Evolutionary conservation across 2,329 filamentous ascomycete genomes (phyloP), one percentile per base, ranked within the genome.

Genomic region (Rhynchosporium agropyri): DNA sequence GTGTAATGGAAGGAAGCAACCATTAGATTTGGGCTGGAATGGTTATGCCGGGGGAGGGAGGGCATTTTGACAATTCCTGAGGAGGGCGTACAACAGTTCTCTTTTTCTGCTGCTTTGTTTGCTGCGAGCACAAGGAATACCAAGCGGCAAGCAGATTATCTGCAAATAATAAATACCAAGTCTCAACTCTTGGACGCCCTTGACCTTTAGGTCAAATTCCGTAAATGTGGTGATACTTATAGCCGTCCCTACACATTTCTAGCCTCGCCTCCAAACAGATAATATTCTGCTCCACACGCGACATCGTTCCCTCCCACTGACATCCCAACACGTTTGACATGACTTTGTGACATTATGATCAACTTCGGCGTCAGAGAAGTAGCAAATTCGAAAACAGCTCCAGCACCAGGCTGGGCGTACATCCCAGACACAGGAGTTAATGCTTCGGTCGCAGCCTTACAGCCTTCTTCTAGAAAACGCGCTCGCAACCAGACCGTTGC

Each of bases 401-500:
- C 84, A 50, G 90, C 91, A 0, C 92, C 94, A 0, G 94, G 94
- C 72, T 98, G 92, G 89, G 92, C 92, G 12, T 97, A 97, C 75
- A 91, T 97, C 1, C 88, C 92, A 36, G 91, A 97, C 73, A 87
- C 84, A 15, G 74, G 83, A 76, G 81, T 84, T 61, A 82, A 85
- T 61, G 81, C 84, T 12, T 81, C 85, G 9, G 82, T 83, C 68
- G 75, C 79, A 57, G 74, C 80, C 58, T 81, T 70, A 71, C 77
- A 80, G 67, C 81, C 79, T 63, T 77, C 79, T 67, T 84, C 83
- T 80, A 84, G 89, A 66, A 96, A 96, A 77, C 89, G 92, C 71
- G 87, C 85, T 26, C 83, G 89, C 66, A 71, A 77, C 57, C 76
- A 82, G 64, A 80, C 80, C 4, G 79, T 77, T 56, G 79, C 79